These are phyloP conservation scores for Phyllosticta citriasiana DNA, from an alignment of 2,329 filamentous ascomycete genomes.

Conservation along the genomic window DNA sequence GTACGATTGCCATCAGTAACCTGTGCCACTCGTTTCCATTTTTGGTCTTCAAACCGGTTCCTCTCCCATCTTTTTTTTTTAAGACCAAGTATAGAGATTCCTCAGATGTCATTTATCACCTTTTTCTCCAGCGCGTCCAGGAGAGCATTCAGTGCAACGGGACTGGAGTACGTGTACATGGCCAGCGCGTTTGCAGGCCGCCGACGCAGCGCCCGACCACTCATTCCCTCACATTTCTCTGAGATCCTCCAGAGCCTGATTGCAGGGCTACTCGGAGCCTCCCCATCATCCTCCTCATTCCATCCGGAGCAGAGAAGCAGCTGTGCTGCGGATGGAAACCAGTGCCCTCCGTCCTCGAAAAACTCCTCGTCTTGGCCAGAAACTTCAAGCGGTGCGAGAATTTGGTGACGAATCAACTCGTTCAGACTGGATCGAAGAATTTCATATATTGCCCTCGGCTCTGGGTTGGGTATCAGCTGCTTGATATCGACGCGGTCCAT, in stretches of 20 bases:
- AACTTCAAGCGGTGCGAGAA: conserved; percentile 19
- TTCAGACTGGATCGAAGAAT: conserved; percentile 40
- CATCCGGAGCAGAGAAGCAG: background rate
- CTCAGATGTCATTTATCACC: background rate
- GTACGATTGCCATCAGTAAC: background rate
- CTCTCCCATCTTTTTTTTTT: background rate
- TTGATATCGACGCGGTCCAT: conserved; percentile 41
- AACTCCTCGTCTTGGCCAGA: background rate
- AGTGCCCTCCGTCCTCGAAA: background rate
- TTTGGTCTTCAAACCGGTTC: background rate
- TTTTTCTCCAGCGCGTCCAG: conserved; percentile 12
- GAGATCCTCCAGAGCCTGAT: conserved; percentile 23
- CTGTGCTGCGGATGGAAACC: background rate
- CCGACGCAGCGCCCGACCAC: conserved; percentile 15
- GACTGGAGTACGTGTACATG: conserved; percentile 14
- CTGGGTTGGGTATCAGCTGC: conserved; percentile 33
- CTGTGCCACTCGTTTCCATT: background rate
- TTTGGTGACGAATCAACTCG: conserved; percentile 30
- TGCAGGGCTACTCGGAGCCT: conserved; percentile 16
- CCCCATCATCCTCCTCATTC: background rate
- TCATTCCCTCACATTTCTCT: conserved; percentile 19
- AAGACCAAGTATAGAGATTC: background rate
- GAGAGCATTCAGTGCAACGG: conserved; percentile 12
- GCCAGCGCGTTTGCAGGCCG: conserved; percentile 14
- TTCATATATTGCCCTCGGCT: conserved; percentile 33